A percentile compares a stretch with the other conserved stretches of the same genome.
Conservation (phyloP, 2,329 filamentous ascomycete genomes). For the Trichocomaceae sp. region DNA sequence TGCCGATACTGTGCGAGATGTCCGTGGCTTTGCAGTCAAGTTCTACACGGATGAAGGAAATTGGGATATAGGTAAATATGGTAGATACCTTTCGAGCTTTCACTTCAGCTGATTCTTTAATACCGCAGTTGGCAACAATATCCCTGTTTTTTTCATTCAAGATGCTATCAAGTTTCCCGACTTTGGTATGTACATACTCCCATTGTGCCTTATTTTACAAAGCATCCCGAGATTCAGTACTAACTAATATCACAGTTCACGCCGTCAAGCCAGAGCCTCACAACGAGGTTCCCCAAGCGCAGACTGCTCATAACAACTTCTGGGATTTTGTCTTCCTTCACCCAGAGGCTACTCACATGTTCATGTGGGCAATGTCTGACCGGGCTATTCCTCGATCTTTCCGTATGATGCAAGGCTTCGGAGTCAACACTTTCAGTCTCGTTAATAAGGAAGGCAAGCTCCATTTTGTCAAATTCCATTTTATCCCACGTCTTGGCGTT, state of each 20-base stretch:
- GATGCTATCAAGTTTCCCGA: slow-evolving; percentile 70
- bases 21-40: slow-evolving; percentile 71
- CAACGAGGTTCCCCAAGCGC: slow-evolving; percentile 64
- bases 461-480: slow-evolving; percentile 72
- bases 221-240: neutral
- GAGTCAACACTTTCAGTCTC: slow-evolving; percentile 71
- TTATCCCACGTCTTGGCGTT: slow-evolving; percentile 66
- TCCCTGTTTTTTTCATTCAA: slow-evolving; percentile 70
- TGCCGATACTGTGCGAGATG: slow-evolving; percentile 76
- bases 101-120: neutral
- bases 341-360: slow-evolving; percentile 69
- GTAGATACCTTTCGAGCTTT: neutral
- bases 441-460: slow-evolving; percentile 62
- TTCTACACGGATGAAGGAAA: slow-evolving; percentile 74
- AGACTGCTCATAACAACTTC: slow-evolving; percentile 66
- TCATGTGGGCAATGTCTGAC: slow-evolving; percentile 72
- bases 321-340: slow-evolving; percentile 68
- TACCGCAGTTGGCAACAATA: slow-evolving; percentile 58
- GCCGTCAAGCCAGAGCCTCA: slow-evolving; percentile 63
- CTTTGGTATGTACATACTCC: slow-evolving; percentile 34
- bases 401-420: slow-evolving; percentile 82
- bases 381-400: slow-evolving; percentile 65
- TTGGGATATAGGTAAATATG: slow-evolving; percentile 51
- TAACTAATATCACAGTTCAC: slow-evolving; percentile 31
- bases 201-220: neutral